phyloP scores from a whole-genome alignment of 164 flowering plant genomes.

The Piper longum region DNA sequence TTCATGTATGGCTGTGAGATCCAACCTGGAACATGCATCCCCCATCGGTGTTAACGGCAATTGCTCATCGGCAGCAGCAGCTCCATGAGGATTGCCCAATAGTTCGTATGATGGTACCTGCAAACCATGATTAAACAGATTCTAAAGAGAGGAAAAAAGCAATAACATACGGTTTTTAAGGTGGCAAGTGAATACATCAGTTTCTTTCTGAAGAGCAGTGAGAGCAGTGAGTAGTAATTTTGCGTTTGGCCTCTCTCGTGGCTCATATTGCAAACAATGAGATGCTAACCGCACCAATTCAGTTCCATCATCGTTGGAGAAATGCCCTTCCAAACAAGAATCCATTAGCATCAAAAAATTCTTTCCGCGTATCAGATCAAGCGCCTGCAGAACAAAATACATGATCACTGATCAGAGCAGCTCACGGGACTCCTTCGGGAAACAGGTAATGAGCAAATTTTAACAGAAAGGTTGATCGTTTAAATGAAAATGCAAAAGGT shows the following conservation, averaged over 20 bases:
- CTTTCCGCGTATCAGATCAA: slow-evolving; percentile 80
- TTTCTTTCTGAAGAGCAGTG: slow-evolving; percentile 63
- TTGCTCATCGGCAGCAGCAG: slow-evolving; percentile 23
- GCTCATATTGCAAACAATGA: slow-evolving; percentile 82
- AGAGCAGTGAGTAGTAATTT: slow-evolving; percentile 65
- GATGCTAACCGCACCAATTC: slow-evolving; percentile 77
- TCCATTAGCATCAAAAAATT: slow-evolving; percentile 79
- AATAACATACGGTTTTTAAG: background rate
- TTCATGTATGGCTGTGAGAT: slow-evolving; percentile 85
- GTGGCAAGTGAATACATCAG: slow-evolving; percentile 40
- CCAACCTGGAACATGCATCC: slow-evolving; percentile 78
- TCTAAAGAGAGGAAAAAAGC: background rate
- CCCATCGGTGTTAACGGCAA: slow-evolving; percentile 61
- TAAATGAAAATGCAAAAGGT: too few relatives aligned
- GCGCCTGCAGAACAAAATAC: slow-evolving; percentile 39
- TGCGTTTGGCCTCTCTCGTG: slow-evolving; percentile 88
- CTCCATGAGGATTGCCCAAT: slow-evolving; percentile 47
- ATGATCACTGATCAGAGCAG: background rate
- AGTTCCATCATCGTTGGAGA: slow-evolving; percentile 81
- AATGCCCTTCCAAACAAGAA: slow-evolving; percentile 82
- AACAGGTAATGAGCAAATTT: background rate
- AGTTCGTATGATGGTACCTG: slow-evolving; percentile 71
- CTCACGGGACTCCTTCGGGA: background rate
- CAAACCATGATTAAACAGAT: background rate
- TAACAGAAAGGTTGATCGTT: background rate